Percentiles rank a stretch among this genome's conserved stretches.
Conservation (phyloP, 1,284 basidiomycete genomes). For the Trametes versicolor region DNA sequence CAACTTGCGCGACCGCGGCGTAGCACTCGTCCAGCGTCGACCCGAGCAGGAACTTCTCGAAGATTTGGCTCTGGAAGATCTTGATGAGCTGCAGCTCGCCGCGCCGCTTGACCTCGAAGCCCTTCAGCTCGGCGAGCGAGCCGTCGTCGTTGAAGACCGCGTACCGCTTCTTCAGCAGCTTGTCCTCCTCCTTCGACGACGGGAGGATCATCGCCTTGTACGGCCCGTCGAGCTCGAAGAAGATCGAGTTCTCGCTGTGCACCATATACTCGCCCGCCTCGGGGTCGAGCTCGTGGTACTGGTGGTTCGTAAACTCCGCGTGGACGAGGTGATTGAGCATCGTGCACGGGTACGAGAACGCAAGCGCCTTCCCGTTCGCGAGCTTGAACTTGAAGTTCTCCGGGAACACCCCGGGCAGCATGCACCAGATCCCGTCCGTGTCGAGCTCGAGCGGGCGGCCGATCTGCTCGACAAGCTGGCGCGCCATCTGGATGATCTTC, state of each 20-base stretch:
- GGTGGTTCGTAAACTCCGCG: constrained; percentile 96
- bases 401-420: constrained; percentile 98
- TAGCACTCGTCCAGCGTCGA: constrained; percentile 96
- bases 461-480: constrained; percentile 96
- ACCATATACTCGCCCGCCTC: constrained; percentile 87
- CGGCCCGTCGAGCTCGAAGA: constrained; percentile 99
- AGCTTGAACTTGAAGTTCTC: constrained; percentile 98
- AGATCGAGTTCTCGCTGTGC: constrained; percentile 99
- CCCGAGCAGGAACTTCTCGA: constrained; percentile 96
- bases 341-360: constrained; percentile 98
- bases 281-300: constrained; percentile 94
- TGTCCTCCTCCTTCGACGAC: constrained; percentile 99
- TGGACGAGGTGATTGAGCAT: constrained; percentile 99
- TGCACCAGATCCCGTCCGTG: constrained; percentile 99
- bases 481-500: constrained; percentile 99
- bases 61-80: constrained; percentile 99
- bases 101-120: constrained; percentile 98
- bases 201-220: constrained; percentile 99
- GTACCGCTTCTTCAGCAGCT: constrained; percentile 98
- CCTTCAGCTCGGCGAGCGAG: constrained; percentile 96
- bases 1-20: constrained; percentile 91
- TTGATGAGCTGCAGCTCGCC: constrained; percentile 99
- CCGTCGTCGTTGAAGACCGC: constrained; percentile 99
- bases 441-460: constrained; percentile 97
- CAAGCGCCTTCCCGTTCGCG: constrained; percentile 86